Evolutionary conservation across 257 asterid genomes (phyloP), one percentile per base, ranked within the genome.

Genomic region (Misopates orontium): DNA sequence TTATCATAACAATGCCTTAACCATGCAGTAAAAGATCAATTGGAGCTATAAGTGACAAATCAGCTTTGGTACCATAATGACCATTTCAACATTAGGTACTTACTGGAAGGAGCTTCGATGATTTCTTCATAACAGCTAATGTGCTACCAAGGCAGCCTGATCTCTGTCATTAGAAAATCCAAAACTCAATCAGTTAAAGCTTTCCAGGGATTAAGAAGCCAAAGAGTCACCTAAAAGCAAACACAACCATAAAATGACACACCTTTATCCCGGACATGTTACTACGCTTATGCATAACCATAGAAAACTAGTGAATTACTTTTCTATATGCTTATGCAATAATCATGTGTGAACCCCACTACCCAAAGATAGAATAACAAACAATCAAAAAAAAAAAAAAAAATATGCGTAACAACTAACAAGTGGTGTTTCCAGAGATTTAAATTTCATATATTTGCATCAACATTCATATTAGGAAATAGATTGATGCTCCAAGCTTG

Each of bases 121-220:
- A 87, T 77, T 93, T 93, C 90, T 93, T 93, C 95, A 93, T 90
- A 36, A 93, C 89, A 77, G 99, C 97, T 75, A 93, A 77, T 58
- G 95, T 28, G 84, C 99, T 93, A 70, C 99, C 99, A 62, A 93
- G 91, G 83, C 97, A 90, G 66, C 95, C 97, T 40, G 95, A 83
- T 66, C 99, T 80, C 99, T 93, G 92, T 68, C 73, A 59, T 71
- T 22, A 51, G 52, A 67, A 80, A 18, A 64, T 56, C 55, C 70
- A 72, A 69, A 45, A 44, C 31, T 48, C 31, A 68, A 67, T 45
- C 24, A 71, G 65, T 44, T 63, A 51, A 67, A 68, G 68, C 56
- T 55, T 63, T 9, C 40, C 31, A 32, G 59, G 31, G 67, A 60
- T 45, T 63, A 64, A 47, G 53, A 42, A 39, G 24, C n/a, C 11